A percentile compares a stretch with the other conserved stretches of the same genome.
These are phyloP conservation scores for Fusarium sororula DNA, from an alignment of 2,329 filamentous ascomycete genomes.

Conservation along the genomic window DNA sequence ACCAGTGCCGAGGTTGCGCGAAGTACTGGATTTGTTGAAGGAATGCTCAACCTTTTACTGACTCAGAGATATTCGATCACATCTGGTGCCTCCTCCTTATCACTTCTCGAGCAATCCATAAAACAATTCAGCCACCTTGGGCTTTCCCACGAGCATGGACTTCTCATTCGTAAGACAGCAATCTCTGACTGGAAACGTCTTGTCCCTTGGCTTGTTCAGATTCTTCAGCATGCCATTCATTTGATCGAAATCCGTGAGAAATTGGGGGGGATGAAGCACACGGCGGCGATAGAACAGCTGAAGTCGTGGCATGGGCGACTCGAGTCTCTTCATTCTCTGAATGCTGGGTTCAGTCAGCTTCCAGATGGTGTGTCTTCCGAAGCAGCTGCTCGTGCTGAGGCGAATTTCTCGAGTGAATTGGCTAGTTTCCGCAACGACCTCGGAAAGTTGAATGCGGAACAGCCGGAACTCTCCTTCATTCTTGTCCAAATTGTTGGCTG, in stretches of 20 bases:
- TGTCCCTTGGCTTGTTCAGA: conserved; percentile 71
- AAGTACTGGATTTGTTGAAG: conserved; percentile 87
- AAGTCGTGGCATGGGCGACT: conserved; percentile 60
- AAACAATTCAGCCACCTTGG: conserved; percentile 50
- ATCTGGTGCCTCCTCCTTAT: conserved; percentile 49
- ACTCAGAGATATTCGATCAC: conserved; percentile 66
- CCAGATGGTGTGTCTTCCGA: conserved; percentile 61
- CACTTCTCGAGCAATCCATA: conserved; percentile 51
- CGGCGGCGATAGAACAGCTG: conserved; percentile 55
- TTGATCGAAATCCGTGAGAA: conserved; percentile 74
- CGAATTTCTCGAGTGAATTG: conserved; percentile 50
- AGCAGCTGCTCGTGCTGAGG: conserved; percentile 46
- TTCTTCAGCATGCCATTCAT: conserved; percentile 70
- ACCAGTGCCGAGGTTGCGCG: conserved; percentile 81
- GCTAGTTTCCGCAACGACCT: conserved; percentile 54
- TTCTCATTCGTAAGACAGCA: conserved; percentile 29
- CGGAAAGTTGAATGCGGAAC: conserved; percentile 46
- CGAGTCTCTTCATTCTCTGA: conserved; percentile 52
- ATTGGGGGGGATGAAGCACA: conserved; percentile 64
- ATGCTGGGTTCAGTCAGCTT: conserved; percentile 56
- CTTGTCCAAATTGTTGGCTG: conserved; percentile 74
- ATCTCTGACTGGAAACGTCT: conserved; percentile 40
- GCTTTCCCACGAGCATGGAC: conserved; percentile 35
- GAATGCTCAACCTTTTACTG: conserved; percentile 74
- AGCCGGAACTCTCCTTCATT: conserved; percentile 71